Percentiles rank a stretch among this genome's conserved stretches.
phyloP scores from a whole-genome alignment of 2,329 filamentous ascomycete species.

The Clathrospora elynae region DNA sequence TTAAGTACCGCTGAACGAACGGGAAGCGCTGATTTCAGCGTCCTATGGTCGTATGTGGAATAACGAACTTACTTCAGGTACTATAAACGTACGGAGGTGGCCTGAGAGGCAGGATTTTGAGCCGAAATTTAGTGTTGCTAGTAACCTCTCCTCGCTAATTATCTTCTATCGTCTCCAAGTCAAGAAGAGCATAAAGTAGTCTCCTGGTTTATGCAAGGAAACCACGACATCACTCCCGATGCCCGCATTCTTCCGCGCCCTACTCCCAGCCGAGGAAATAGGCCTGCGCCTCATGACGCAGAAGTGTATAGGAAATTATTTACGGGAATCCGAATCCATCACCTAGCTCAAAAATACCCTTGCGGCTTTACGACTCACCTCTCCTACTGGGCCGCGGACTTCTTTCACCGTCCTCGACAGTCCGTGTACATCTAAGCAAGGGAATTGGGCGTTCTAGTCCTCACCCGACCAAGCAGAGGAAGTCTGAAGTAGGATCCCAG shows the following conservation, averaged over 20 bases:
- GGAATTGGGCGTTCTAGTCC: constrained; percentile 73
- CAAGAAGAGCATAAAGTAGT: neutral
- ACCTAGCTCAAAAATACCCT: constrained; percentile 68
- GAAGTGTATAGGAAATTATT: constrained; percentile 62
- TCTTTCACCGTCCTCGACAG: constrained; percentile 72
- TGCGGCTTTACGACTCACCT: constrained; percentile 59
- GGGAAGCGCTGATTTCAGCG: too few species aligned
- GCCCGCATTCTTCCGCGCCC: constrained; percentile 62
- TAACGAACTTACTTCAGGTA: too few species aligned
- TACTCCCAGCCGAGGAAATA: constrained; percentile 62
- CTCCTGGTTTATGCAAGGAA: constrained; percentile 56
- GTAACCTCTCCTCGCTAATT: constrained; percentile 54
- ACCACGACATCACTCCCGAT: constrained; percentile 77
- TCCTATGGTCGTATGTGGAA: too few species aligned
- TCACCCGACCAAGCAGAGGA: constrained; percentile 46
- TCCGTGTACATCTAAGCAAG: constrained; percentile 63
- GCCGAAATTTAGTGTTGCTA: constrained; percentile 71
- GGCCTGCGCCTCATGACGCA: constrained; percentile 60
- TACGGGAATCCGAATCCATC: constrained; percentile 56
- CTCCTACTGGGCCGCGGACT: constrained; percentile 61
- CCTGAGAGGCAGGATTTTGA: constrained; percentile 70
- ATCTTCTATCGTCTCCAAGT: constrained; percentile 1
- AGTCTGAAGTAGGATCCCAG: constrained; percentile 67
- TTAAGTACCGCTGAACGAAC: too few species aligned
- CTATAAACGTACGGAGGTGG: too few species aligned